Evolutionary conservation across 106 monocot species (phyloP), one percentile per base, ranked within the genome.

Genomic region (Allium sativum): DNA sequence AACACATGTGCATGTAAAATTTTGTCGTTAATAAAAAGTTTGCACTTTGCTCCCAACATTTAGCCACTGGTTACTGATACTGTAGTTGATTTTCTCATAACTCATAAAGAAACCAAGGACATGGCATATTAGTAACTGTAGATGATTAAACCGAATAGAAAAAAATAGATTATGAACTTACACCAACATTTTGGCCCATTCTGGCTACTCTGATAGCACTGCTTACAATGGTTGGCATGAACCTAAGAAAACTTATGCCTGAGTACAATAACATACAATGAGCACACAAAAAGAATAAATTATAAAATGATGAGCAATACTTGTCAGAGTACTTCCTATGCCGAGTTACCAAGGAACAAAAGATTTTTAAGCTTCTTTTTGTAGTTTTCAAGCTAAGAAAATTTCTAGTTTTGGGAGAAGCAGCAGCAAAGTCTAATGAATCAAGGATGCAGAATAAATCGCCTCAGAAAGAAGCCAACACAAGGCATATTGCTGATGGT

Each of bases 311-410:
- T 31, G 55, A 10, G 40, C n/a, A 40, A 53, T 82, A 90, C 89
- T 79, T 82, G 81, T 90, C 82, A 77, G 63, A 64, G 63, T 85
- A 79, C 68, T 85, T 90, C 44, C 85, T 70, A 63, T 90, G 89
- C 21, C 89, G 82, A 65, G 85, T 85, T 4, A 82, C 64, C 66
- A 90, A 74, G 44, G 77, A 42, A 70, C 73, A 61, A 65, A 85
- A 70, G 40, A 90, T 82, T 21, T 72, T 61, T 64, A 90, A 77
- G 60, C 76, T 64, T 74, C 90, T 85, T 68, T 85, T 90, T 66
- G 71, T 73, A 69, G 65, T 74, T 70, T 82, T 90, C 47, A 90
- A 66, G 43, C 77, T 83, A 41, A 72, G 52, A 57, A 64, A 14
- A 19, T 63, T 43, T 68, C 72, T 69, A 61, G 77, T 79, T 56